Evolutionary conservation across 331 rosid species (phyloP), one percentile per base, ranked within the genome.

Genomic region (Rosa hybrid): DNA sequence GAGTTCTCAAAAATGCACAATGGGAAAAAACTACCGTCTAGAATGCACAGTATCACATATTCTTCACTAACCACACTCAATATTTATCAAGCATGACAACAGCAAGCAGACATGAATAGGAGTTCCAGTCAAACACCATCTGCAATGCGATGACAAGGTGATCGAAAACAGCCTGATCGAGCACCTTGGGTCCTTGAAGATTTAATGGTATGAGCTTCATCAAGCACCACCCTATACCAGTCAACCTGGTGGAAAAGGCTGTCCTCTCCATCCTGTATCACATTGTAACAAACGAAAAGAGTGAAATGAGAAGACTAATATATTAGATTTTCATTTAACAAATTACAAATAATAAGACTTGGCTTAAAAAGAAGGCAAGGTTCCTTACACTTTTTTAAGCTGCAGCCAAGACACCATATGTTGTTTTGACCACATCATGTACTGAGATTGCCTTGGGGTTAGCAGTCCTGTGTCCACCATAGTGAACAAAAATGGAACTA

Each of bases 91-190:
- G 62, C 54, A 72, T 18, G 34, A 56, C 20, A 72, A 10, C 49
- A 82, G 74, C 50, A 84, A 48, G 70, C 77, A 75, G 57, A 92
- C 97, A 97, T 94, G 98, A 82, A 94, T 85, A 6, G 97, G 96
- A 8, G 97, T 94, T 90, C 98, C 98, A 63, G 98, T 92, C 34
- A 94, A 83, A 87, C 98, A 94, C 98, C 98, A 94, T 63, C 97
- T 90, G 83, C 97, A 92, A 83, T 84, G 86, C 1, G 97, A 90
- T 71, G 97, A 83, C 85, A 94, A 74, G 39, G 90, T 21, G 80
- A 25, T 25, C 27, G 27, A 86, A 88, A 80, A 90, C 82, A 84
- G 98, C 90, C 81, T 80, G 85, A 23, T 30, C 34, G 34, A 30
- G 98, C 94, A 78, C 65, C 83, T 86, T 86, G 94, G 25, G 83